Percentiles rank a stretch among this genome's conserved stretches.
These are phyloP conservation scores for Colletotrichum lini DNA, from an alignment of 2,329 filamentous ascomycete genomes.

Conservation along the genomic window DNA sequence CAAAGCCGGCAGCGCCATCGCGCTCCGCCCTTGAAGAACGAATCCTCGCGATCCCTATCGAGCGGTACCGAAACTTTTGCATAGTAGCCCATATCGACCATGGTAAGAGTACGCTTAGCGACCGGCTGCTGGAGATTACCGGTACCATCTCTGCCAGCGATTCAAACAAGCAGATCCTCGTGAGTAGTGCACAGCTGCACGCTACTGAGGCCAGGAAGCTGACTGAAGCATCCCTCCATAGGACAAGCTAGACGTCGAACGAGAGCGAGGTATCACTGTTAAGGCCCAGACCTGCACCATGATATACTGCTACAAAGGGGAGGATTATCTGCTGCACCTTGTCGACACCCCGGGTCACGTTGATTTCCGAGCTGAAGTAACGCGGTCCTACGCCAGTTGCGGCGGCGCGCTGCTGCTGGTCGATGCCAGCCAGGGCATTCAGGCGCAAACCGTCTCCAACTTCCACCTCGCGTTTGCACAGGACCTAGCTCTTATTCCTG, in stretches of 20 bases:
- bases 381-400: slow-evolving; percentile 94
- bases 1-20: slow-evolving; percentile 38
- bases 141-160: slow-evolving; percentile 88
- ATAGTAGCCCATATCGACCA: slow-evolving; percentile 99
- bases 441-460: slow-evolving; percentile 98
- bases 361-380: slow-evolving; percentile 97
- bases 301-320: slow-evolving; percentile 88
- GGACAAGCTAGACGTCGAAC: slow-evolving; percentile 97
- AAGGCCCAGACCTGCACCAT: slow-evolving; percentile 99
- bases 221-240: slow-evolving; percentile 42
- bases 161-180: slow-evolving; percentile 91
- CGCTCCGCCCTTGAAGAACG: slow-evolving; percentile 65
- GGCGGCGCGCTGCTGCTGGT: slow-evolving; percentile 93
- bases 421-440: slow-evolving; percentile 95
- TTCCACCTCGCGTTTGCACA: slow-evolving; percentile 98
- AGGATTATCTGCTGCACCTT: slow-evolving; percentile 93
- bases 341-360: slow-evolving; percentile 98
- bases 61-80: slow-evolving; percentile 93
- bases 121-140: slow-evolving; percentile 92
- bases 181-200: slow-evolving; percentile 43
- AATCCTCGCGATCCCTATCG: slow-evolving; percentile 82
- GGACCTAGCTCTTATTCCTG: slow-evolving; percentile 86
- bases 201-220: slow-evolving; percentile 7
- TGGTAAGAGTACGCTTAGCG: slow-evolving; percentile 96
- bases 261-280: slow-evolving; percentile 93